These are phyloP conservation scores for Prunus mira DNA, from an alignment of 306 rosid genomes.

Conservation along the genomic window DNA sequence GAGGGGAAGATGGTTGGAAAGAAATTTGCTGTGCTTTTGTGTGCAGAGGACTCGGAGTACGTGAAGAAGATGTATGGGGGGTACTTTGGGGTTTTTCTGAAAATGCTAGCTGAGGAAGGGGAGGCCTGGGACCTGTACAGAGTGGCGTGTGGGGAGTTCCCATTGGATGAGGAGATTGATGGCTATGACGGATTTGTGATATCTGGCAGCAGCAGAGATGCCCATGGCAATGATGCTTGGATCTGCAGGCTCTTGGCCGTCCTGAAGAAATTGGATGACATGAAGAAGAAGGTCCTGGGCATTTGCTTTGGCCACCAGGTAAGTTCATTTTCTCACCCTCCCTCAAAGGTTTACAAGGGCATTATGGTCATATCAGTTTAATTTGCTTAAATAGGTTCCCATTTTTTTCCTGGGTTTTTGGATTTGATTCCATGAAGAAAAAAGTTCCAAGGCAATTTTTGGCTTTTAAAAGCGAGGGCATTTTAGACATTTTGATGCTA, in stretches of 20 bases:
- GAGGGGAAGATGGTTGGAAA: slow-evolving; percentile 9
- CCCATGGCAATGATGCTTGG: slow-evolving; percentile 77
- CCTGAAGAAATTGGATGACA: slow-evolving; percentile 41
- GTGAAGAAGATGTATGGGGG: slow-evolving; percentile 73
- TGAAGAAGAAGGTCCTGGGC: slow-evolving; percentile 70
- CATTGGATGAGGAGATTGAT: slow-evolving; percentile 33
- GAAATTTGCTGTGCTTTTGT: slow-evolving; percentile 58
- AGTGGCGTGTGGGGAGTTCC: slow-evolving; percentile 58
- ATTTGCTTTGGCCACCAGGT: slow-evolving; percentile 96
- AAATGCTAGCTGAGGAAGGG: slow-evolving; percentile 71
- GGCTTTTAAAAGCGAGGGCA: neutral
- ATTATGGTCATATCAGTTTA: neutral
- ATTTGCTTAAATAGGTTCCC: neutral
- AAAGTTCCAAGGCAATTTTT: too few species aligned
- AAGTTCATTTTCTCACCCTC: neutral
- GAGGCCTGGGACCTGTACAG: slow-evolving; percentile 71
- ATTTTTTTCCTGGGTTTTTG: neutral
- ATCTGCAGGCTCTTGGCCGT: slow-evolving; percentile 52
- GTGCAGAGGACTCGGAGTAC: slow-evolving; percentile 89
- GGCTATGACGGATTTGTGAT: slow-evolving; percentile 68
- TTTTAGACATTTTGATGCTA: neutral
- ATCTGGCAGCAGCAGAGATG: slow-evolving; percentile 84
- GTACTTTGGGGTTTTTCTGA: slow-evolving; percentile 62
- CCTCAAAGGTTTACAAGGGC: neutral
- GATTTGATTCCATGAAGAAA: neutral